phyloP scores from a whole-genome alignment of 257 asterid genomes.

The Scutellaria galericulata region DNA sequence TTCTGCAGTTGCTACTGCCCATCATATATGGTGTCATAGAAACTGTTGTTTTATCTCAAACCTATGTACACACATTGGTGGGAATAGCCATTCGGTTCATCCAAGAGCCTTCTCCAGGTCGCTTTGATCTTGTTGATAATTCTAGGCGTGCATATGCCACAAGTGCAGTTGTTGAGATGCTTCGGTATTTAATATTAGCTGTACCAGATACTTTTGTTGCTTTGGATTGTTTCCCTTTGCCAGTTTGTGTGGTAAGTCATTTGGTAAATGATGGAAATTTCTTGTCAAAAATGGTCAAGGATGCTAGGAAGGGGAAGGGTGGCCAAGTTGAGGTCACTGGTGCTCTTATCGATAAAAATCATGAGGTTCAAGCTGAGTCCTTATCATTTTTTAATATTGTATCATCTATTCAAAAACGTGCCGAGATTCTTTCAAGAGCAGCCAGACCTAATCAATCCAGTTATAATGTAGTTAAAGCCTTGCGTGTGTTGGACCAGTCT shows the following conservation, averaged over 20 bases:
- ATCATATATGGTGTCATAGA: constrained; percentile 87
- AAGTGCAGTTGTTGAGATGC: constrained; percentile 97
- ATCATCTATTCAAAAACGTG: constrained; percentile 79
- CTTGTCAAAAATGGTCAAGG: constrained; percentile 69
- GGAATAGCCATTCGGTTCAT: constrained; percentile 77
- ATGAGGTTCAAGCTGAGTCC: constrained; percentile 65
- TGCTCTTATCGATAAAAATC: constrained; percentile 44
- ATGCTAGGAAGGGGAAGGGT: constrained; percentile 63
- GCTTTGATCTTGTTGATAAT: constrained; percentile 94
- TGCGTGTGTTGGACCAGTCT: constrained; percentile 78
- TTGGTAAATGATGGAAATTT: constrained; percentile 75
- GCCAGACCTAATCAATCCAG: constrained; percentile 72
- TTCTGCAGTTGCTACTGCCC: constrained; percentile 91
- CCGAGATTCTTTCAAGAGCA: constrained; percentile 78
- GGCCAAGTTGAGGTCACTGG: constrained; percentile 58
- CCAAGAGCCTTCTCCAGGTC: constrained; percentile 96
- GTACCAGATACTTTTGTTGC: constrained; percentile 98
- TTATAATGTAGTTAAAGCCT: constrained; percentile 75
- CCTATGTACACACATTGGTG: constrained; percentile 79
- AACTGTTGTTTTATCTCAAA: constrained; percentile 88
- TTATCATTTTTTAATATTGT: constrained; percentile 65
- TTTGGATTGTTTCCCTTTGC: constrained; percentile 91
- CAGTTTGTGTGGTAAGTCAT: constrained; percentile 61
- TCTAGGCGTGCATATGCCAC: constrained; percentile 90
- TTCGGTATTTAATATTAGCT: constrained; percentile 84